phyloP scores from a whole-genome alignment of 2,329 filamentous ascomycete species.

The Alternaria alternata region DNA sequence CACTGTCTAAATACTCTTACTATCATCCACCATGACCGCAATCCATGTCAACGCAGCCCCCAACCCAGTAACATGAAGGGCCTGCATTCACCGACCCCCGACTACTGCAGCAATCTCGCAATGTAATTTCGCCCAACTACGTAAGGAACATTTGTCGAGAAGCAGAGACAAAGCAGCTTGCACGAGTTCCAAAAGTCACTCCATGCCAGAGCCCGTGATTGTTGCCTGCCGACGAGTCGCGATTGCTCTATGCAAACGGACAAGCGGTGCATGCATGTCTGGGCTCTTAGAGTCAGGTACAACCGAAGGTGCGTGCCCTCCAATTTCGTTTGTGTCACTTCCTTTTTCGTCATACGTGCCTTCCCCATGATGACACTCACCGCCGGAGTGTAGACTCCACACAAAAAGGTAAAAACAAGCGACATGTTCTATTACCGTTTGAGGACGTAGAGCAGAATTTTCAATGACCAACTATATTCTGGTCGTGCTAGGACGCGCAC shows the following conservation, averaged over 20 bases:
- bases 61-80: conserved; percentile 34
- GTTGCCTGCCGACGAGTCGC: conserved; percentile 14
- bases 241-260: conserved; percentile 20
- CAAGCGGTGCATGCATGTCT: conserved; percentile 14
- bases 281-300: conserved; percentile 21
- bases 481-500: not conserved
- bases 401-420: not conserved
- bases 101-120: conserved; percentile 30
- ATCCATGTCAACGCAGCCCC: conserved; percentile 39
- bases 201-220: conserved; percentile 27
- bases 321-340: conserved; percentile 30
- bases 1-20: conserved; percentile 47
- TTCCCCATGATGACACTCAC: conserved; percentile 3
- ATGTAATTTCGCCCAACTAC: conserved; percentile 30
- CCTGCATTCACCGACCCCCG: conserved; percentile 35
- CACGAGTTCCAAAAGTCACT: not conserved
- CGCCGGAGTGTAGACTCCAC: not conserved
- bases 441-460: not conserved
- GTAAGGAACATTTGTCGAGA: conserved; percentile 12
- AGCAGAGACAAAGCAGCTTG: conserved; percentile 2
- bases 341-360: conserved; percentile 19
- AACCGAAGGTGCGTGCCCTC: conserved; percentile 40
- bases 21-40: conserved; percentile 43
- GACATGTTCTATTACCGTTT: not conserved
- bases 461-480: not conserved